phyloP scores from a whole-genome alignment of 495 filamentous ascomycete species.

The Hypomontagnella monticulosa region DNA sequence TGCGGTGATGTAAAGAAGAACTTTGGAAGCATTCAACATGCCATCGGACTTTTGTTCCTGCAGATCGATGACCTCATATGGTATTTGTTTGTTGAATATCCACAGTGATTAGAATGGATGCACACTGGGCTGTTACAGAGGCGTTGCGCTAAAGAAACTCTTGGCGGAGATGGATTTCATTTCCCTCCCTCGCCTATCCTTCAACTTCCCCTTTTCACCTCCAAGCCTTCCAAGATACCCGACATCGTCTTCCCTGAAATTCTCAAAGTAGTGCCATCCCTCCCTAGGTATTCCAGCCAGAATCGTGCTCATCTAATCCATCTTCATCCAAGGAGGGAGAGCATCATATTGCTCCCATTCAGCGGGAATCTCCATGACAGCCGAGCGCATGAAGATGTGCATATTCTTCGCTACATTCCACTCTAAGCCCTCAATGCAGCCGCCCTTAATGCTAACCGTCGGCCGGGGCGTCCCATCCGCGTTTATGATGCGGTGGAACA shows the following conservation, averaged over 20 bases:
- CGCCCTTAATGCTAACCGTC: slow-evolving; percentile 61
- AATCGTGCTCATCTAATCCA: not conserved
- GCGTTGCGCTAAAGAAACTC: no score
- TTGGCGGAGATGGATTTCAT: no score
- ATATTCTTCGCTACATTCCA: slow-evolving; percentile 42
- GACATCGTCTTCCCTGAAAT: no score
- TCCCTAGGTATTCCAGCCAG: not conserved
- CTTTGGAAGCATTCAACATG: not conserved
- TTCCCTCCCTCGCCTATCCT: no score
- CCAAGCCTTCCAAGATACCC: no score
- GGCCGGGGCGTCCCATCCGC: slow-evolving; percentile 46
- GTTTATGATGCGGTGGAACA: slow-evolving; percentile 58
- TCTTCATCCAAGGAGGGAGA: slow-evolving; percentile 29
- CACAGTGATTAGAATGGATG: not conserved
- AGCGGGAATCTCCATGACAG: slow-evolving; percentile 47
- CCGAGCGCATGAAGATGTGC: slow-evolving; percentile 53
- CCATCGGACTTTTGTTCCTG: slow-evolving; percentile 25
- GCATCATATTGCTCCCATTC: slow-evolving; percentile 52
- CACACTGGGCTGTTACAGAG: no score
- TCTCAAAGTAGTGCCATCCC: no score
- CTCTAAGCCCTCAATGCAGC: slow-evolving; percentile 57
- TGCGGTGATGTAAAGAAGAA: no score
- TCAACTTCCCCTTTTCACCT: no score
- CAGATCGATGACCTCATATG: slow-evolving; percentile 47
- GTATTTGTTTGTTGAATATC: not conserved